Evolutionary conservation across 2,329 filamentous ascomycete genomes (phyloP).

Genomic region (Penicillium sp.): DNA sequence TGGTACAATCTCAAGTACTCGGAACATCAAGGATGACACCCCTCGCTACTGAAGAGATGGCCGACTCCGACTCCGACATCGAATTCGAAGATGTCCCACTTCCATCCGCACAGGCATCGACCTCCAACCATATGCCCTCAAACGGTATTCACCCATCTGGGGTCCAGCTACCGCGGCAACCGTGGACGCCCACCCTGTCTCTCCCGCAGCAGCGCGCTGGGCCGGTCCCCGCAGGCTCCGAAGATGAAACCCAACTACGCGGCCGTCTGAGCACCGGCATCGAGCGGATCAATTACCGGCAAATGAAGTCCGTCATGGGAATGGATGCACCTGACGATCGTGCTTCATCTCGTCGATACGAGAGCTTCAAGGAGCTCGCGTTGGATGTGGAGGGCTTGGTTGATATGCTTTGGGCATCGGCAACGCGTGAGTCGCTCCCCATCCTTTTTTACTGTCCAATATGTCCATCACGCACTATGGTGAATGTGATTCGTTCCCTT

Average conservation of each 20-base stretch:
- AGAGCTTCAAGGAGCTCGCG: slow-evolving; percentile 66
- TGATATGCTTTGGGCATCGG: slow-evolving; percentile 80
- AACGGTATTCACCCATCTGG: neutral
- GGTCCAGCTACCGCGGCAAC: neutral
- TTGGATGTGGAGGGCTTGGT: slow-evolving; percentile 71
- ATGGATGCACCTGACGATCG: slow-evolving; percentile 28
- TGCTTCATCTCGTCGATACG: slow-evolving; percentile 51
- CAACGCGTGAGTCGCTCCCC: slow-evolving; percentile 65
- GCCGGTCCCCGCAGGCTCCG: slow-evolving; percentile 55
- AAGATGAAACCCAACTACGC: slow-evolving; percentile 51
- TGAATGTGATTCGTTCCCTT: no score
- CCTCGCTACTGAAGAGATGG: neutral
- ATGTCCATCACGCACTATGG: no score
- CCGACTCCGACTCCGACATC: slow-evolving; percentile 17
- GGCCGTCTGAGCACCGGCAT: slow-evolving; percentile 16
- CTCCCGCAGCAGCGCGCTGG: slow-evolving; percentile 53
- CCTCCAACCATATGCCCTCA: no score
- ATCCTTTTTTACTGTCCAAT: no score
- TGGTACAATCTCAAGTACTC: no score
- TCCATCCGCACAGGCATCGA: slow-evolving; percentile 1
- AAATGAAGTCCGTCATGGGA: slow-evolving; percentile 41
- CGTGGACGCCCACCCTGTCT: slow-evolving; percentile 31
- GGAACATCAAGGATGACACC: no score
- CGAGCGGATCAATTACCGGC: slow-evolving; percentile 20
- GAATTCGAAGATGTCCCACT: slow-evolving; percentile 25